Evolutionary conservation across 805 yeast genomes (phyloP), one percentile per base, ranked within the genome.

Genomic region (Ogataea methylovora): DNA sequence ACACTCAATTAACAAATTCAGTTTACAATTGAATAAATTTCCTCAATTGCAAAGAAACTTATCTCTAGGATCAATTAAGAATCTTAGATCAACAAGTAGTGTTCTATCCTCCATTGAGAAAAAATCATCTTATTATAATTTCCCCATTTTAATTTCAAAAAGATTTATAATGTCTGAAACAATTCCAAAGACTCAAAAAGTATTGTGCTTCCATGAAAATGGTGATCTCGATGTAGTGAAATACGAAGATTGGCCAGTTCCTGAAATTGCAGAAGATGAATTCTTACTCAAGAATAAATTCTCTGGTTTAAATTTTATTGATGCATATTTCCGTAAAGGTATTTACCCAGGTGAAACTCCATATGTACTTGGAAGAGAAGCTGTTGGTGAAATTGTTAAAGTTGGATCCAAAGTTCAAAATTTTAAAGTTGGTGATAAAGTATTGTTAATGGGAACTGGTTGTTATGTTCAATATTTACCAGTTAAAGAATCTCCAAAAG

Each of bases 241-340:
- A 46, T 79, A 73, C 49, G 69, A 65, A 23, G 78, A 77, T 25
- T 54, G 61, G 24, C 75, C 79, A 4, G 71, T 79, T 5, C 94
- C 94, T 3, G 52, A 59, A 29, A 64, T 80, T 34, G 52, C 60
- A 5, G 67, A 63, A 3, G 64, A 68, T 34, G 84, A 85, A 40
- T 52, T 88, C 9, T 63, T 88, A 31, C 66, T 88, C 51, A 79
- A 81, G 58, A 84, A 82, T 65, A 67, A 63, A 36, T 86, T 73
- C 46, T 69, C 87, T 10, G 97, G 97, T 23, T 62, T 86, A 48
- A 86, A 86, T 48, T 83, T 73, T 63, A 81, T 86, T 43, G 97
- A 88, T 49, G 65, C 76, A 4, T 88, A 87, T 59, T 84, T 83
- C 63, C 72, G 96, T 51, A 71, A 62, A 33, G 96, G 96, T 4